Evolutionary conservation across 257 asterid species (phyloP).

Genomic region (Marsdenia floribunda): DNA sequence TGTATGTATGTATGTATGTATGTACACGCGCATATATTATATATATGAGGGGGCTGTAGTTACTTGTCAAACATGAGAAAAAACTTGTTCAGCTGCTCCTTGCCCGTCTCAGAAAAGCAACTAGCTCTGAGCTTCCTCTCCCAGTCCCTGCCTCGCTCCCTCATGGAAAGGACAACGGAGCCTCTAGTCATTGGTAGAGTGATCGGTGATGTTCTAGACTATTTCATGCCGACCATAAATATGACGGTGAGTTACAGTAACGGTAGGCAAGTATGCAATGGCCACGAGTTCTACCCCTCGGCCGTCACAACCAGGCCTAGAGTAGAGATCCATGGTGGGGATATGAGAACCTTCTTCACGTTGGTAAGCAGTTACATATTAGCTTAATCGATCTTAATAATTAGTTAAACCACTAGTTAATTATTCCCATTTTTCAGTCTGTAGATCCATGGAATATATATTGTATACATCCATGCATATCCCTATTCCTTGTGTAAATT

Average conservation of each 20-base stretch:
- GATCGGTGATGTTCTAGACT: constrained; percentile 69
- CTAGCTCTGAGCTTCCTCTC: neutral
- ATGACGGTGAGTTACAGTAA: constrained; percentile 43
- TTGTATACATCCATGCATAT: too few species aligned
- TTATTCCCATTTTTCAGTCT: too few species aligned
- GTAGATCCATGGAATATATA: too few species aligned
- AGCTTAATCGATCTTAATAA: too few species aligned
- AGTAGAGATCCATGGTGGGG: constrained; percentile 55
- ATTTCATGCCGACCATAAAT: constrained; percentile 40
- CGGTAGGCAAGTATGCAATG: constrained; percentile 57
- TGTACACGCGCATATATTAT: too few species aligned
- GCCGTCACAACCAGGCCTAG: constrained; percentile 45
- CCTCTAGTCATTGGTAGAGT: constrained; percentile 74
- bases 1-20: too few species aligned
- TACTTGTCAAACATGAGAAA: constrained; percentile 1
- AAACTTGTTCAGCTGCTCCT: neutral
- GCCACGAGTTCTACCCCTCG: constrained; percentile 69
- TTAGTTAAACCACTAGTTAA: too few species aligned
- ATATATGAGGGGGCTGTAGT: constrained; percentile 2
- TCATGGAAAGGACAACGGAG: constrained; percentile 45
- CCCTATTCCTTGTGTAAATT: neutral
- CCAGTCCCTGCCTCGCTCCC: neutral
- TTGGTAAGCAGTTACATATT: constrained; percentile 31
- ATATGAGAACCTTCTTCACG: constrained; percentile 69
- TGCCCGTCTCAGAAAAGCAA: neutral